Evolutionary conservation across 192 early-diverging fungal genomes (phyloP), one percentile per base, ranked within the genome.

Genomic region (Ramicandelaber brevisporus): DNA sequence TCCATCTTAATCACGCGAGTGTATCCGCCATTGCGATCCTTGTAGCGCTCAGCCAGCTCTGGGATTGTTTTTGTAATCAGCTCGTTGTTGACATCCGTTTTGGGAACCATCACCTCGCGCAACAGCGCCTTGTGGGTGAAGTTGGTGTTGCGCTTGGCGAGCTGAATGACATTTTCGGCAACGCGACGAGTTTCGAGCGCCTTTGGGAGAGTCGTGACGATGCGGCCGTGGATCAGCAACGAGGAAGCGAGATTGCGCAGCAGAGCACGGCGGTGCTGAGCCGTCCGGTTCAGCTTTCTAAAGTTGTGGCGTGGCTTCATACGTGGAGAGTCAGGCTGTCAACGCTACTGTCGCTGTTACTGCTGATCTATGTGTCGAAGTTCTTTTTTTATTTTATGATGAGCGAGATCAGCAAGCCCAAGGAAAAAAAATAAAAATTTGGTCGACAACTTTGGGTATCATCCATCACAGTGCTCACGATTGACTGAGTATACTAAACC

Each of bases 191-290:
- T 45, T 35, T 78, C 73, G 48, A 79, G 85, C 15, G 92, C 92
- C 44, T 86, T 83, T 2, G 92, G 66, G 6, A 87, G 43, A 0
- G 92, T 98, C 5, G 92, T 98, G 40, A 78, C 68, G 23, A 98
- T 78, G 31, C 80, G 68, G 38, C 84, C 87, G 48, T 86, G 54
- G 40, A 73, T 55, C 37, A 98, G 70, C 14, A 93, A 61, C 17
- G 75, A 63, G 28, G 79, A 70, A 16, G 71, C 66, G 53, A 89
- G 56, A 48, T 85, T 90, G 31, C 78, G 55, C 16, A 86, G 53
- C 47, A 90, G 59, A 18, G 70, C 63, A 34, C 61, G 62, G 34
- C 85, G 60, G 49, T 84, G 48, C 48, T 44, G 44, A 27, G 54
- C 50, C 13, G 38, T 29, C 47, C 47, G 47, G 30, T 51, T 51